Evolutionary conservation across 148 eudicot genomes (phyloP).

Genomic region (Nyssa sinensis): DNA sequence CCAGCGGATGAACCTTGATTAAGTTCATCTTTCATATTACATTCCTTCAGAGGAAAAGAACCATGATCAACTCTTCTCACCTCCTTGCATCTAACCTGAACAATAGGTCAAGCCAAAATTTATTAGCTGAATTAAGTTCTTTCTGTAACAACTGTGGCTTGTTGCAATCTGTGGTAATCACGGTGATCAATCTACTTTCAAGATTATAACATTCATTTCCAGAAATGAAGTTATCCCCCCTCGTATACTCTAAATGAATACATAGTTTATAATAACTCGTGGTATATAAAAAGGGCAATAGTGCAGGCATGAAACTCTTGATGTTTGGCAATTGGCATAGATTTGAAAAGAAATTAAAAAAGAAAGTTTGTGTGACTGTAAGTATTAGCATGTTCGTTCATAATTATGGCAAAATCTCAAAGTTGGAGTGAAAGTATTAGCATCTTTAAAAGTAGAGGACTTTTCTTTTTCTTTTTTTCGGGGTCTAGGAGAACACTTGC

Average conservation of each 20-base stretch:
- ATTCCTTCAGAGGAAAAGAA: constrained; percentile 33
- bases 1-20: constrained; percentile 43
- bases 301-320: neutral
- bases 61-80: constrained; percentile 50
- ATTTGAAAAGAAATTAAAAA: no score
- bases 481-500: no score
- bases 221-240: neutral
- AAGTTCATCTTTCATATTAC: constrained; percentile 34
- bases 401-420: no score
- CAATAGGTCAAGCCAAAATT: neutral
- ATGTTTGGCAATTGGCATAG: neutral
- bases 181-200: neutral
- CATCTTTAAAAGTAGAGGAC: no score
- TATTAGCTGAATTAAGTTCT: neutral
- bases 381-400: no score
- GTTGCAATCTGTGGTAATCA: no score
- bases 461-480: no score
- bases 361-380: no score
- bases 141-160: neutral
- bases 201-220: neutral
- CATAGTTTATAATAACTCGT: neutral
- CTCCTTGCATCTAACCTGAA: constrained; percentile 85
- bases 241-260: neutral
- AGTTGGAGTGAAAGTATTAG: no score
- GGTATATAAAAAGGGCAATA: no score